These are phyloP conservation scores for Talaromyces sp. DNA, from an alignment of 2,329 filamentous ascomycete genomes.

Conservation along the genomic window DNA sequence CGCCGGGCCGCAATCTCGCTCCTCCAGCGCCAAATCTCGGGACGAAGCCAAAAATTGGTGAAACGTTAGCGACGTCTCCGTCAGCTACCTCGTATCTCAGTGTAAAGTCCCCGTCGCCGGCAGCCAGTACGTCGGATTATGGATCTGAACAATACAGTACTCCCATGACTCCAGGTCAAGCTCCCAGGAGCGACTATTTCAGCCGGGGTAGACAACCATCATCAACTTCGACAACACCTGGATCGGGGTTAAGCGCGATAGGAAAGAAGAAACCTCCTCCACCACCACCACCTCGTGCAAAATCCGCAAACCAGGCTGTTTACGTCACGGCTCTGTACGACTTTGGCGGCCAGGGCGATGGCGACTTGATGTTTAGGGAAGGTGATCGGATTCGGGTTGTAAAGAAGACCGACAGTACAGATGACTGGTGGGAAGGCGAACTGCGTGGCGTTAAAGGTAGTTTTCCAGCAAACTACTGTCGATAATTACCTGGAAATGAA, in stretches of 20 bases:
- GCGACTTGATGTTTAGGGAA: slow-evolving; percentile 71
- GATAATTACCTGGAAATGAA: slow-evolving; percentile 22
- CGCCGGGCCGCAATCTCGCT: slow-evolving; percentile 25
- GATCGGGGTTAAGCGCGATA: slow-evolving; percentile 31
- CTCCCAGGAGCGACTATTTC: slow-evolving; percentile 47
- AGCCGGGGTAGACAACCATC: slow-evolving; percentile 39
- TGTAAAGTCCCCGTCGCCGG: slow-evolving; percentile 23
- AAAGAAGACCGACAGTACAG: slow-evolving; percentile 72
- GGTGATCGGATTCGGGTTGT: slow-evolving; percentile 74
- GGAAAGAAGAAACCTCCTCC: slow-evolving; percentile 72
- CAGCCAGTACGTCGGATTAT: slow-evolving; percentile 22
- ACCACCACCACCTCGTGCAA: slow-evolving; percentile 66
- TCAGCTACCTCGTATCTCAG: slow-evolving; percentile 28
- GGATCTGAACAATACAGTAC: slow-evolving; percentile 20
- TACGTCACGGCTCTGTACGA: slow-evolving; percentile 72
- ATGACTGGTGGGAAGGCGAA: slow-evolving; percentile 89
- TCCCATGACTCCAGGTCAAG: slow-evolving; percentile 26
- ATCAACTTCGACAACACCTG: slow-evolving; percentile 24
- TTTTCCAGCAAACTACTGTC: slow-evolving; percentile 83
- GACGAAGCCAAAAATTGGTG: slow-evolving; percentile 28
- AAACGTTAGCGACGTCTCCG: slow-evolving; percentile 23
- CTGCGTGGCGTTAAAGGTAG: slow-evolving; percentile 63
- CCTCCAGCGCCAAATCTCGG: slow-evolving; percentile 28
- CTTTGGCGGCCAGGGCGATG: slow-evolving; percentile 65
- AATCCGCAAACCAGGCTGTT: slow-evolving; percentile 51